Percentiles rank a stretch among this genome's conserved stretches.
These are phyloP conservation scores for Alternaria angustiovoidea DNA, from an alignment of 2,329 filamentous ascomycete genomes.

Conservation along the genomic window DNA sequence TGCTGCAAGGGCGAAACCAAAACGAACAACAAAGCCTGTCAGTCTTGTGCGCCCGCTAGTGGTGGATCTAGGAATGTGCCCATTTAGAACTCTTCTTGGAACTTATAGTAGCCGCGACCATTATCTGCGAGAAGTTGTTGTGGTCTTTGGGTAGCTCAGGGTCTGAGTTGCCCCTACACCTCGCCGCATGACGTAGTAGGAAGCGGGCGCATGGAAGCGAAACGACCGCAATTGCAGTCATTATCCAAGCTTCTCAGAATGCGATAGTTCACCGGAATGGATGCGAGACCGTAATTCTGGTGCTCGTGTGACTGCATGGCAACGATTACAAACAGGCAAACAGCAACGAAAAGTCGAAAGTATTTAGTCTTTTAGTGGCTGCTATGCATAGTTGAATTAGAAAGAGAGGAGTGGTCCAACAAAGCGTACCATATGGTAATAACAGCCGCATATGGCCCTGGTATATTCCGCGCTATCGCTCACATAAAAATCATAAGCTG, in stretches of 20 bases:
- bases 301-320: not conserved
- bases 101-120: not conserved
- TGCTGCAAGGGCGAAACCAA: slow-evolving; percentile 4
- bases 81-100: not conserved
- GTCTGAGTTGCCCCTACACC: not conserved
- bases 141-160: not conserved
- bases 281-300: not conserved
- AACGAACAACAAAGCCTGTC: slow-evolving; percentile 13
- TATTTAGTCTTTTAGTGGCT: slow-evolving; percentile 14
- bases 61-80: not conserved
- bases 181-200: not conserved
- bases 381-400: slow-evolving; percentile 12
- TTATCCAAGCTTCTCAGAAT: not conserved
- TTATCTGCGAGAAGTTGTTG: not conserved
- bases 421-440: slow-evolving; percentile 29
- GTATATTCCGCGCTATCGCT: slow-evolving; percentile 18
- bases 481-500: slow-evolving; percentile 18
- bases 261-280: not conserved
- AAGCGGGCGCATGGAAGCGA: not conserved
- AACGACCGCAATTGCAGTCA: not conserved
- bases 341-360: not conserved
- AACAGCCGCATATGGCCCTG: slow-evolving; percentile 23
- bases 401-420: slow-evolving; percentile 20
- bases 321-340: not conserved
- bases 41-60: not conserved